Base-by-base conservation (phyloP, 1,284 basidiomycete species). In the Boletus semigastroideus region DNA sequence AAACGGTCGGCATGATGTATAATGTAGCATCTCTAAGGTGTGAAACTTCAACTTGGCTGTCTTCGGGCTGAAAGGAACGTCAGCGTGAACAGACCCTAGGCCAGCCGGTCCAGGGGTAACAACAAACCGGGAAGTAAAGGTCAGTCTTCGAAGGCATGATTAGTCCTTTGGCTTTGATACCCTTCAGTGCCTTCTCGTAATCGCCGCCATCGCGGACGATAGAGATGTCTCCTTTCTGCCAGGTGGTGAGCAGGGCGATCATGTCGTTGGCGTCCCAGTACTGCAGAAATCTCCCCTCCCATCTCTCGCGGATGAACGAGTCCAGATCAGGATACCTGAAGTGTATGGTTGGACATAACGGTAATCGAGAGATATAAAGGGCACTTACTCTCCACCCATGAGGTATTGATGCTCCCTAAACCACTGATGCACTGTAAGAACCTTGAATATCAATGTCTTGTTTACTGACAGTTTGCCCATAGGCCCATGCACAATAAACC, bases 231-330 rank as follows among this genome's bases (percentile, higher is more conserved):
- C 70, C 73, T 3, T 51, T 61, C 46, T 74, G 69, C 73, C 73
- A 75, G 17, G 74, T 75, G 31, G 63, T 59, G 40, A 74, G 58
- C 16, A 75, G 60, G 27, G 67, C 61, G 31, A 75, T 53, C 60
- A 74, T 67, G 56, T 74, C 72, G 53, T 75, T 74, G 42, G 73
- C 73, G 37, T 75, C 74, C 72, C 74, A 74, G 40, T 61, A 46
- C 14, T 56, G 51, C 30, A 73, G 48, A 53, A 59, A 69, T 33
- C 68, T 56, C 40, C 57, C 69, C 55, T 75, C 73, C 73, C 73
- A 75, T 19, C 56, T 59, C 49, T 71, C 72, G 19, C 62, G 59
- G 17, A 74, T 44, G 56, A 63, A 70, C 14, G 64, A 59, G 39
- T 72, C 59, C 38, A 71, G 48, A 34, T 69, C 64, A 27, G 66